Base-by-base conservation (phyloP, 805 yeast species). In the Yarrowia hollandica region DNA sequence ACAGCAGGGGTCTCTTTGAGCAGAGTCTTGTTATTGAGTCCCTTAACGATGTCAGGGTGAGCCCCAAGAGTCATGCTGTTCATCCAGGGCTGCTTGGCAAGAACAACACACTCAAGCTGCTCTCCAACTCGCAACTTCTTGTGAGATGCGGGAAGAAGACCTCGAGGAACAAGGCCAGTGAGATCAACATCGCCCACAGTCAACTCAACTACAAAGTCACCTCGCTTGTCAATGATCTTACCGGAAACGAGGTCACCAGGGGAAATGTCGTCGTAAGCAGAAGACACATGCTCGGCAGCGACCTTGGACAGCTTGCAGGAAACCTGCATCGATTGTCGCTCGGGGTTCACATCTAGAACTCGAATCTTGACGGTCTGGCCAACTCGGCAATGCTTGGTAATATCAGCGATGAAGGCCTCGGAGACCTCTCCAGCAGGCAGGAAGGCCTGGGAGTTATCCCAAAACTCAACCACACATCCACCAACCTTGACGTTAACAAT, bases 341-440 rank as follows among this genome's bases (percentile, higher is more conserved):
- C 82, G 10, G 75, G 69, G 64, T 86, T 83, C 38, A 85, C 81
- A 34, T 77, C 73, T 38, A 85, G 66, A 15, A 94, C 75, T 65
- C 85, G 82, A 8, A 88, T 95, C 8, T 75, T 72, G 34, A 94
- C 85, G 1, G 96, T 85, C 73, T 94, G 98, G 4, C 96, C 96
- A 14, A 87, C 68, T 64, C 83, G 83, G 65, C 92, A 79, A 71
- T 85, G 86, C 64, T 90, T 92, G 64, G 80, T 82, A 16, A 96
- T 90, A 59, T 82, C 81, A 55, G 77, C 79, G 35, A 91, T 94
- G 69, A 81, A 88, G 1, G 96, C 83, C 72, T 94, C 98, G 58
- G 95, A 86, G 66, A 94, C 88, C 74, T 94, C 98, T 59, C 85
- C 77, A 64, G 84, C 82, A 26, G 99, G 98, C 62, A 94, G 75